Base-by-base conservation (phyloP, 2,329 filamentous ascomycete species). In the Monilinia vaccinii-corymbosi region DNA sequence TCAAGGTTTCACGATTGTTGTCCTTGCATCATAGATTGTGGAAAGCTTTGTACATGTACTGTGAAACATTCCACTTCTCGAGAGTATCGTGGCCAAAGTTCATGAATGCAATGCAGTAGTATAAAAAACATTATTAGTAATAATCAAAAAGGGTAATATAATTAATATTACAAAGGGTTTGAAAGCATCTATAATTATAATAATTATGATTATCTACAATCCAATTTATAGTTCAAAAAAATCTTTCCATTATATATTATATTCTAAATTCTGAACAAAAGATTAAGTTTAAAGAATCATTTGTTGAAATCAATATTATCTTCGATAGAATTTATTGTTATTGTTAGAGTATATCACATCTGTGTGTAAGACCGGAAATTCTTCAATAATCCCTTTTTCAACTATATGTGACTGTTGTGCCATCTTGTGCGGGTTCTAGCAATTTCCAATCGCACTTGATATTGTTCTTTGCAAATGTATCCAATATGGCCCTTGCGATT, bases 391-490 rank as follows among this genome's bases (percentile, higher is more conserved):
- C 28, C 31, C 3, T 9, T 25, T 38, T 57, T 64, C 65, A 71
- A 58, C 63, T 67, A 60, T 71, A 67, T 42, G 65, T 65, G 25
- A 71, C 67, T 4, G 67, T 70, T 21, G 64, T 70, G 21, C 71
- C 71, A 23, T 89, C 91, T 69, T 94, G 85, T 0, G 93, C 93
- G 10, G 91, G 92, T 75, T 96, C 89, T 47, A 99, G 78, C 45
- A 97, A 75, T 74, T 88, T 88, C 91, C 92, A 97, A 65, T 85
- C 79, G 75, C 92, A 97, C 32, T 81, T 80, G 68, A 97, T 90
- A 66, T 82, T 78, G 73, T 91, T 82, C 56, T 81, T 75, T 68
- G 83, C 81, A 76, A 97, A 92, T 69, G 85, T 82, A 38, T 78
- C 76, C 62, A 96, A 85, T 68, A 96, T 91, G 70, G 85, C 83